These are phyloP conservation scores for Penium margaritaceum DNA, from an alignment of 139 green algal species.

Conservation along the genomic window DNA sequence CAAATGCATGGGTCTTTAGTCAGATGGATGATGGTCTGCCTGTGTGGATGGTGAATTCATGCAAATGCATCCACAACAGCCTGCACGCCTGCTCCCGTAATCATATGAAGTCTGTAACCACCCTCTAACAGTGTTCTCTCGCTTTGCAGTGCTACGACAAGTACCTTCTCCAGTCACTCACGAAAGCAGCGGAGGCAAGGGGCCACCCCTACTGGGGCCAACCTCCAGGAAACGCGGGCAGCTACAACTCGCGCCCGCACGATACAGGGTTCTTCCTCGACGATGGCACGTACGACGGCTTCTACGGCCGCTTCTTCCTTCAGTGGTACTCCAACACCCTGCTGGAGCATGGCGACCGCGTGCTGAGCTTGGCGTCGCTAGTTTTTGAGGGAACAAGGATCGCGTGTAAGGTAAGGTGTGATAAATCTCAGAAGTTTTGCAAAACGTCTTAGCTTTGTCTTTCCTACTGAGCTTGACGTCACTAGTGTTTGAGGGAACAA, in stretches of 20 bases:
- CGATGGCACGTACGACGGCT: slow-evolving; percentile 70
- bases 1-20: no score
- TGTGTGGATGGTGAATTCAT: no score
- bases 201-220: slow-evolving; percentile 78
- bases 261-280: slow-evolving; percentile 88
- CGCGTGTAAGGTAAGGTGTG: slow-evolving; percentile 31
- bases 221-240: slow-evolving; percentile 41
- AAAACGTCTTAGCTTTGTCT: no score
- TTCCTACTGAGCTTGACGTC: no score
- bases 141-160: slow-evolving; percentile 74
- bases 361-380: slow-evolving; percentile 58
- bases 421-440: no score
- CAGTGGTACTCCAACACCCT: slow-evolving; percentile 80
- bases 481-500: slow-evolving; percentile 29
- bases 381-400: slow-evolving; percentile 34
- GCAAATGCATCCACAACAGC: no score
- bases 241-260: slow-evolving; percentile 77
- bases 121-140: no score
- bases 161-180: slow-evolving; percentile 79
- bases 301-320: slow-evolving; percentile 90
- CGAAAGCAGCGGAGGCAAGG: slow-evolving; percentile 53
- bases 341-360: slow-evolving; percentile 69
- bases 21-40: no score
- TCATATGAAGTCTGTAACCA: no score
- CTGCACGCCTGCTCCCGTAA: no score